A percentile compares a stretch with the other conserved stretches of the same genome.
These are phyloP conservation scores for Physocladia obscura DNA, from an alignment of 192 early-diverging fungal genomes.

Conservation along the genomic window DNA sequence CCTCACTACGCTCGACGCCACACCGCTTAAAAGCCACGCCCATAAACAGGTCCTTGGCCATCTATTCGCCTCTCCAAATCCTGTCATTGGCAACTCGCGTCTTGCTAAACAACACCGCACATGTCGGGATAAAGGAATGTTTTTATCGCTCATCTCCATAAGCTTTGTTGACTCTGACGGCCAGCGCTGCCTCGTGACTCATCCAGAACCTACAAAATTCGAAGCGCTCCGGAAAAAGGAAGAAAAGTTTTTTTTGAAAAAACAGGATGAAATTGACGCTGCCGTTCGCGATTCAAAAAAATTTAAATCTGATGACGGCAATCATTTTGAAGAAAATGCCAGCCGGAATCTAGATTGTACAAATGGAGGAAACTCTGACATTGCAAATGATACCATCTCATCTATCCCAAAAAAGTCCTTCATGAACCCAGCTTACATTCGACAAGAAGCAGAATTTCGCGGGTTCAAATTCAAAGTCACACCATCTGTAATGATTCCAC, in stretches of 20 bases:
- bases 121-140: conserved; percentile 18
- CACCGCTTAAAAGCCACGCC: background rate
- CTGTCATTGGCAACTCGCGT: conserved; percentile 15
- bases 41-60: conserved; percentile 12
- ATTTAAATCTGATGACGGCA: background rate
- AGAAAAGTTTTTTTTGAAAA: conserved; percentile 8
- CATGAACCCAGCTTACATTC: conserved; percentile 16
- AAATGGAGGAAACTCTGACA: background rate
- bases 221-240: conserved; percentile 18
- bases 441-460: background rate
- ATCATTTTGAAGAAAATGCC: too few species aligned
- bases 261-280: conserved; percentile 1
- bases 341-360: background rate
- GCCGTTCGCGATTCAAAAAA: background rate
- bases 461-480: conserved; percentile 15
- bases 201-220: conserved; percentile 17
- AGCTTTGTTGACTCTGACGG: background rate
- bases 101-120: conserved; percentile 1
- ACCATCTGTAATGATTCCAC: conserved; percentile 20
- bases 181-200: background rate
- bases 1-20: conserved; percentile 14
- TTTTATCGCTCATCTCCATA: background rate
- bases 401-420: too few species aligned
- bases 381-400: background rate
- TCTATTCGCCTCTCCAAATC: background rate